phyloP scores from a whole-genome alignment of 2,329 filamentous ascomycete species.

The Xylaria sp. region DNA sequence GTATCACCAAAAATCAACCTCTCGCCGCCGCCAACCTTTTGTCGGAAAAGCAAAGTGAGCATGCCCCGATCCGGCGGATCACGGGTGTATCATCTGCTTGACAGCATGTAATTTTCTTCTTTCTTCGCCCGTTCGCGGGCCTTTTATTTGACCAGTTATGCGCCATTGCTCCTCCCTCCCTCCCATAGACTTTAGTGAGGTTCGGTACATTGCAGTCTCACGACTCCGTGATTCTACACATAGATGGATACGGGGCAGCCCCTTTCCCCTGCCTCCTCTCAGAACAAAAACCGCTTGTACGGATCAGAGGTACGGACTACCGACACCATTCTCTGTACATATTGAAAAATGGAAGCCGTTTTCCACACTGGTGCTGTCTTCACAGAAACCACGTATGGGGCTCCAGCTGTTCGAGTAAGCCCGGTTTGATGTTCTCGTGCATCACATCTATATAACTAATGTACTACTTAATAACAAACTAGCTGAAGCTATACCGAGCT shows the following conservation, averaged over 20 bases:
- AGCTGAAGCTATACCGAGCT: not conserved
- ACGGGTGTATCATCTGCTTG: slow-evolving; percentile 17
- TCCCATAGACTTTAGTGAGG: slow-evolving; percentile 5
- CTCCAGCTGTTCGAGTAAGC: not conserved
- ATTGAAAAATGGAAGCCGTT: slow-evolving; percentile 1
- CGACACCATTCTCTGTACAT: not conserved
- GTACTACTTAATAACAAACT: not conserved
- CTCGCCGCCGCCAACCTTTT: slow-evolving; percentile 10
- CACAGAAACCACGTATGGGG: not conserved
- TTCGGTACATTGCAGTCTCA: slow-evolving; percentile 8
- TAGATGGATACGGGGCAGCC: not conserved
- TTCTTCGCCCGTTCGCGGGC: slow-evolving; percentile 8
- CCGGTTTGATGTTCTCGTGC: not conserved
- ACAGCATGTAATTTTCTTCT: slow-evolving; percentile 22
- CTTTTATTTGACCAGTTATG: slow-evolving; percentile 6
- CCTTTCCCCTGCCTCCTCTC: not conserved
- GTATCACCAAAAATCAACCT: slow-evolving; percentile 16
- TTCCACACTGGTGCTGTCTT: not conserved
- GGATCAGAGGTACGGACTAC: slow-evolving; percentile 4
- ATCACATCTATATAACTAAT: not conserved
- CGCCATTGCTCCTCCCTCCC: slow-evolving; percentile 9
- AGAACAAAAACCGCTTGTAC: slow-evolving; percentile 9
- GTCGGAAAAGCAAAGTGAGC: slow-evolving; percentile 6
- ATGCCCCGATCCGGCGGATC: slow-evolving; percentile 8
- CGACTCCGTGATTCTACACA: slow-evolving; percentile 8